A percentile compares a stretch with the other conserved stretches of the same genome.
Conservation (phyloP, 192 early-diverging fungal genomes). For the Chytriomyces sp. region DNA sequence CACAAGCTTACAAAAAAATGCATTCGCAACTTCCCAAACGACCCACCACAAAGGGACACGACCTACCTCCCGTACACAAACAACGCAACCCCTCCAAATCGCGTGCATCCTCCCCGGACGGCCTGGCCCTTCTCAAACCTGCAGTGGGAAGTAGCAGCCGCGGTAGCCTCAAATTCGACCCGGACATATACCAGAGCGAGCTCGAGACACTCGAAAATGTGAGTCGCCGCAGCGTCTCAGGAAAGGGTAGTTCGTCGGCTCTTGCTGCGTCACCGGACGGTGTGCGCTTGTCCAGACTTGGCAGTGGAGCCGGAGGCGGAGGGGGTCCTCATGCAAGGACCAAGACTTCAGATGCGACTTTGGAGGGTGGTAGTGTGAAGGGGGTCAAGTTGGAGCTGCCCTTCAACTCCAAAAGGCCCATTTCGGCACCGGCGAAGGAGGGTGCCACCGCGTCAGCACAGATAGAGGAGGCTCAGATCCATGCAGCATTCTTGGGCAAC, state of each 20-base stretch:
- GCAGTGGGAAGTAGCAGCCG: not conserved
- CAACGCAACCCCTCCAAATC: not conserved
- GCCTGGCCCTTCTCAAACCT: too few relatives aligned
- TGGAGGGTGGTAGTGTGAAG: too few relatives aligned
- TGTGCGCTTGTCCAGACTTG: not conserved
- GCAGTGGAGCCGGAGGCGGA: not conserved
- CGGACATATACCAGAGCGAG: conserved; percentile 2
- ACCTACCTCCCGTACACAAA: not conserved
- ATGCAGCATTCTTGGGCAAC: conserved; percentile 22
- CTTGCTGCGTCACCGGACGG: not conserved
- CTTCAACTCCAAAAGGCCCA: conserved; percentile 10
- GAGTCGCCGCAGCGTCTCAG: too few relatives aligned
- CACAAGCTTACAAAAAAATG: too few relatives aligned
- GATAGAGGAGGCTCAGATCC: conserved; percentile 20
- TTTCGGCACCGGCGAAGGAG: conserved; percentile 13
- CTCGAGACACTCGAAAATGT: not conserved
- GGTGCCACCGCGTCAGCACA: not conserved
- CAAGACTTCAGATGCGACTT: too few relatives aligned
- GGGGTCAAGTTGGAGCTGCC: not conserved
- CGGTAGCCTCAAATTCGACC: not conserved
- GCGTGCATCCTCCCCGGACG: not conserved
- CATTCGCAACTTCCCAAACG: too few relatives aligned
- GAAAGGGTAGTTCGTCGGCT: not conserved
- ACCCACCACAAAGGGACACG: too few relatives aligned
- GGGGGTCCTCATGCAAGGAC: not conserved